A percentile compares a stretch with the other conserved stretches of the same genome.
Conservation (phyloP, 306 rosid genomes). For the Malus fusca region DNA sequence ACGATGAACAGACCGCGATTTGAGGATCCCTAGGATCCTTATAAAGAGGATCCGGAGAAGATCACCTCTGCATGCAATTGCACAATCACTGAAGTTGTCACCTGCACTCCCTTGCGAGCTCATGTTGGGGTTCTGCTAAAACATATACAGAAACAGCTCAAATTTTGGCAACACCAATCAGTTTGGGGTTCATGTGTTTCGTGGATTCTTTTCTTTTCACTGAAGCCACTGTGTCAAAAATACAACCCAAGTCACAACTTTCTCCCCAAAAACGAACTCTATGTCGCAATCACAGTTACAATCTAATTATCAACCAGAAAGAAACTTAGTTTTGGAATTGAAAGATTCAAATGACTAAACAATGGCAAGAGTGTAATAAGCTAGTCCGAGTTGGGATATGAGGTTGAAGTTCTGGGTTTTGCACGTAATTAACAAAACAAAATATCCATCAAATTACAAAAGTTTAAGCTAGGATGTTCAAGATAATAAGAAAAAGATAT, state of each 20-base stretch:
- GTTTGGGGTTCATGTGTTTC: neutral
- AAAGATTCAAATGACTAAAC: neutral
- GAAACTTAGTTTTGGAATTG: neutral
- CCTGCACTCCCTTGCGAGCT: constrained; percentile 1
- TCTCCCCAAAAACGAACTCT: neutral
- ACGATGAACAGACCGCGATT: no score
- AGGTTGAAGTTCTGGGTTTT: neutral
- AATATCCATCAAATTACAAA: neutral
- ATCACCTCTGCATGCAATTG: neutral
- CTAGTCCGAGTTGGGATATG: neutral
- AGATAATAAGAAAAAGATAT: neutral
- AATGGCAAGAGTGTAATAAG: neutral
- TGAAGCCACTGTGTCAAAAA: neutral
- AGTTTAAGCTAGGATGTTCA: neutral
- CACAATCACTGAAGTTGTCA: neutral
- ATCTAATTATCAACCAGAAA: neutral
- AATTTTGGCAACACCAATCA: constrained; percentile 12
- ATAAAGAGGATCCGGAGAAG: no score
- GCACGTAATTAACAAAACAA: neutral
- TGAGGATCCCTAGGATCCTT: no score
- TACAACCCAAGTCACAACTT: neutral
- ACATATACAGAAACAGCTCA: neutral
- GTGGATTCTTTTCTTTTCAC: constrained; percentile 7
- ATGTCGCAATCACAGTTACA: neutral
- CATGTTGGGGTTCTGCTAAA: constrained; percentile 5